Percentiles rank a stretch among this genome's conserved stretches.
These are phyloP conservation scores for Suhomyces sp. DNA, from an alignment of 805 yeast genomes.

Conservation along the genomic window DNA sequence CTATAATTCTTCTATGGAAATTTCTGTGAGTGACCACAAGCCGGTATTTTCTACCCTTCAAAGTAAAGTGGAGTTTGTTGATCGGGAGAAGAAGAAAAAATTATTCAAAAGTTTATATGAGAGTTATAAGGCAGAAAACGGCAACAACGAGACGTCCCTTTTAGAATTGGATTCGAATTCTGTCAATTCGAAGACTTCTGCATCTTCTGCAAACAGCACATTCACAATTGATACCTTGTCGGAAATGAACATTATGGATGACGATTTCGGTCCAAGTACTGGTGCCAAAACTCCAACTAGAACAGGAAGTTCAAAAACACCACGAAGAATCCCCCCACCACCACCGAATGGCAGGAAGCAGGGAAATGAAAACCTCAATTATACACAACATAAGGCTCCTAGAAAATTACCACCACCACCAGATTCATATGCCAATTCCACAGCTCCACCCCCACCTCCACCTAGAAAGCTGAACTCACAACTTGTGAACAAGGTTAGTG, in stretches of 20 bases:
- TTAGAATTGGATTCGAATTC: conserved; percentile 9
- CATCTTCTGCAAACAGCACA: conserved; percentile 7
- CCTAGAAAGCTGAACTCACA: conserved; percentile 14
- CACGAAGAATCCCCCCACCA: conserved; percentile 31
- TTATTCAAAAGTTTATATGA: conserved; percentile 28
- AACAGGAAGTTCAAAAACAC: conserved; percentile 9
- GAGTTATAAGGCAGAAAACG: conserved; percentile 28
- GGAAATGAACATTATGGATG: conserved; percentile 37
- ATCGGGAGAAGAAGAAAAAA: conserved; percentile 34
- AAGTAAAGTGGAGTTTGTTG: conserved; percentile 63
- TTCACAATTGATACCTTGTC: conserved; percentile 31
- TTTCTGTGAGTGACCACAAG: conserved; percentile 80
- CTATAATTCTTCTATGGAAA: conserved; percentile 60
- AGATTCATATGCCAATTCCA: neutral
- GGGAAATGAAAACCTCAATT: conserved; percentile 1
- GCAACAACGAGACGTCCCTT: conserved; percentile 13
- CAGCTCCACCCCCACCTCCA: conserved; percentile 22
- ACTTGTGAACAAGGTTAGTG: neutral
- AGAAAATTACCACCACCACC: conserved; percentile 10
- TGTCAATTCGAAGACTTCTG: conserved; percentile 7
- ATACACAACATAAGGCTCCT: neutral
- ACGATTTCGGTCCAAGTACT: conserved; percentile 20
- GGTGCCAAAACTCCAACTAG: conserved; percentile 13
- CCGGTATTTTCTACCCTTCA: conserved; percentile 85
- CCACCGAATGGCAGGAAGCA: conserved; percentile 18